Base-by-base conservation (phyloP, 1,284 basidiomycete species). In the Anthracocystis panici-leucophaei region DNA sequence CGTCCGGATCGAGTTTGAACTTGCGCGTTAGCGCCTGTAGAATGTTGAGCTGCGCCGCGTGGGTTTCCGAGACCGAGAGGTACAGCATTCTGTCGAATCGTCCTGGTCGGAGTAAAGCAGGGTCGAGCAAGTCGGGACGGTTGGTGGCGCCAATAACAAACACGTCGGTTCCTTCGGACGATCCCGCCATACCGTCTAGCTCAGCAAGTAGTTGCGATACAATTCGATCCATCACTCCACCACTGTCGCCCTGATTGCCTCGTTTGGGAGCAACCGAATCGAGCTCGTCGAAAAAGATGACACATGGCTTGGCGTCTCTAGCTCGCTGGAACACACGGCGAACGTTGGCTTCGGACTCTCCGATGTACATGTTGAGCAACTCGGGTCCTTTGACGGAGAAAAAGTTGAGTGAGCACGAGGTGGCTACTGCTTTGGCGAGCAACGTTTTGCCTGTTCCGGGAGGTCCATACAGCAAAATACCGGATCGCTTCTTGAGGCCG, bases 51-150 rank as follows among this genome's bases (percentile, higher is more conserved):
- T 99, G 96, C 2, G 92, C 92, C 44, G 90, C 89, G 86, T 98
- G 92, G 0, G 92, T 93, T 57, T 92, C 90, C 86, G 92, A 92
- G n/a, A 98, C 91, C 27, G 93, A 93, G 52, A 99, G 90, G 86
- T 99, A 99, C 29, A 99, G 88, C 92, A 99, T 91, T 11, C 94
- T 92, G 85, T 99, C 97, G 87, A 99, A 99, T 71, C 96, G 63
- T n/a, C 87, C 87, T 10, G 87, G 87, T 31, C 87, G 78, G 0
- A 87, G 72, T 44, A 87, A 61, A 0, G 87, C 87, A 9, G 86
- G 86, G 68, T 87, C 87, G 31, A 87, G 79, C 71, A 87, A 57
- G 64, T 87, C 87, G 0, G 87, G 87, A 45, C 87, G 79, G 58
- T 87, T 87, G 6, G 87, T 87, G 3, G 87, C 87, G 18, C 87